Evolutionary conservation across 73 alveolate species (phyloP), one percentile per base, ranked within the genome.

Genomic region (Urostyla sp.): DNA sequence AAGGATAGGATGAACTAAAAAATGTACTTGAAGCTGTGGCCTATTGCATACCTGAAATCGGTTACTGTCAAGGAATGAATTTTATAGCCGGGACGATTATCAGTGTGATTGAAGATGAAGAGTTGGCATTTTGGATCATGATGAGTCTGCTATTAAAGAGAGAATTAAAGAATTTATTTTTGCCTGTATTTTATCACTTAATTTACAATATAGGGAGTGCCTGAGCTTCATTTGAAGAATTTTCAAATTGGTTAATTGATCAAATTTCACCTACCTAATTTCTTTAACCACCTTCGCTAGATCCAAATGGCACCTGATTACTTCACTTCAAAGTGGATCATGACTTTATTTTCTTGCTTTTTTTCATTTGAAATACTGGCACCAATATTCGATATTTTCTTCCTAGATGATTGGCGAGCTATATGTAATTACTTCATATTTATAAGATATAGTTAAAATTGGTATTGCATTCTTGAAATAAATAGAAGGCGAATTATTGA

Each of bases 31-130:
- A 60, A 2, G 79, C 94, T 2, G 72, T 85, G 16, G 98, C 95
- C 4, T 92, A 75, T 92, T 67, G 78, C 5, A 74, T 90, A n/a
- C 95, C 98, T 5, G 95, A 92, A 45, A 91, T 92, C 30, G 98
- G 98, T 11, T 92, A 92, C 67, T 92, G 98, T 48, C 91, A 92
- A 88, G 98, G 98, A 60, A 92, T 92, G 98, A 92, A 92, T 67
- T 92, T 88, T 76, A 88, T 92, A 52, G 94, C 88, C 6, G 94
- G 94, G 34, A 91, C 94, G 24, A 52, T 92, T 43, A 75, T 92
- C 46, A 77, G 88, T 51, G 85, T 92, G 51, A 72, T 83, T 0
- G 84, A 75, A 49, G 67, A 77, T 34, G 98, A 92, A 85, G 95
- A 92, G 56, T 67, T 50, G 55, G 87, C 94, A 43, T 92, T 92